Evolutionary conservation across 441 rosid species (phyloP).

Genomic region (Populus hybrid): DNA sequence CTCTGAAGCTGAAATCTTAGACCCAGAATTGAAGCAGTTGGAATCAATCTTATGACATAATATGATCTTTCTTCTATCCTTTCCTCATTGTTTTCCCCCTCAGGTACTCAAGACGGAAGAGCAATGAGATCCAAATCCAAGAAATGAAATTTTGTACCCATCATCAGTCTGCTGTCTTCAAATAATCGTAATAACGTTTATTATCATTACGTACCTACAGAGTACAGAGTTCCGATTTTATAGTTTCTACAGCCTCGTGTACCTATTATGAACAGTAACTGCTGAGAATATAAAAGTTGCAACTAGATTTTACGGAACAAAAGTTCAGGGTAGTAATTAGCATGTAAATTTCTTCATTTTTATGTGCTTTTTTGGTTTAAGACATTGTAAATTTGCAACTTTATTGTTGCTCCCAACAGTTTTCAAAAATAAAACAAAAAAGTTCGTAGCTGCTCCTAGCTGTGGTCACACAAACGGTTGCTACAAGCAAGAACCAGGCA

Average conservation of each 20-base stretch:
- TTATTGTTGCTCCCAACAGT: background rate
- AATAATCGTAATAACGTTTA: too few species aligned
- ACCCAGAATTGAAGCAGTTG: conserved; percentile 59
- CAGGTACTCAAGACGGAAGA: too few species aligned
- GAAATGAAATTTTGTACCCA: background rate
- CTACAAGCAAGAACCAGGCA: background rate
- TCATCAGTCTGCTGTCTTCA: background rate
- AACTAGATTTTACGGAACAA: too few species aligned
- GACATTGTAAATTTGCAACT: background rate
- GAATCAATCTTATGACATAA: conserved; percentile 53
- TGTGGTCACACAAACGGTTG: background rate
- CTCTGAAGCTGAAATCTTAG: conserved; percentile 31
- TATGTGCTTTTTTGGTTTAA: too few species aligned
- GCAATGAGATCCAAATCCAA: too few species aligned
- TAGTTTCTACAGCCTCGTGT: too few species aligned
- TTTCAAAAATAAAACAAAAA: too few species aligned
- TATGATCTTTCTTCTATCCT: background rate
- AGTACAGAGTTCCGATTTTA: too few species aligned
- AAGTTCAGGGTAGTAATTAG: too few species aligned
- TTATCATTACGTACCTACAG: background rate
- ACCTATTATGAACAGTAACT: background rate
- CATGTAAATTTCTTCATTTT: too few species aligned
- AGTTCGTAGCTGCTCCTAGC: background rate
- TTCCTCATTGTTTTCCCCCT: background rate
- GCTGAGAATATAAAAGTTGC: background rate